Conservation (phyloP, 768 basidiomycete genomes). For the Asterophora parasitica region DNA sequence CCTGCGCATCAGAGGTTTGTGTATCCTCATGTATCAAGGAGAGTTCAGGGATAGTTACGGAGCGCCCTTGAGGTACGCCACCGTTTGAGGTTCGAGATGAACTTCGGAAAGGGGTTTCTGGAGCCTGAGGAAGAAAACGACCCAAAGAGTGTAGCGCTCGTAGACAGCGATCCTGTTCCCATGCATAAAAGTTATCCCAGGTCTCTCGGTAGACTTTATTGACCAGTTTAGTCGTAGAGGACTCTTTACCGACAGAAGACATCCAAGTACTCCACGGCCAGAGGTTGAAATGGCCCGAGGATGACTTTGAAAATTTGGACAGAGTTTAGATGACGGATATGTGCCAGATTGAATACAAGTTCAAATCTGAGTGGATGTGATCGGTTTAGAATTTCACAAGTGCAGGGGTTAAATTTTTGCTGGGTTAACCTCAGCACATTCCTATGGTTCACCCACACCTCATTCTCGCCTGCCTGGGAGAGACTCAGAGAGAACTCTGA, state of each 20-base stretch:
- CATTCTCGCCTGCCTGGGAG: too few species aligned
- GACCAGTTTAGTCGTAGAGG: not conserved
- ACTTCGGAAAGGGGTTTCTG: not conserved
- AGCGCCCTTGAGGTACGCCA: not conserved
- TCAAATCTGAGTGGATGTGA: too few species aligned
- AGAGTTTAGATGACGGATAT: too few species aligned
- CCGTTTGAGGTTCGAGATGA: not conserved
- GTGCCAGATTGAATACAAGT: too few species aligned
- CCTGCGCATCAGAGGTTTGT: not conserved
- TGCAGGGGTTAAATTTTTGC: too few species aligned
- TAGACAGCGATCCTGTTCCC: conserved; percentile 19
- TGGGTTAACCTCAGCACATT: too few species aligned
- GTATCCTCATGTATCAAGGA: not conserved
- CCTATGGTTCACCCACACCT: too few species aligned
- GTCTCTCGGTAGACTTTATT: conserved; percentile 9
- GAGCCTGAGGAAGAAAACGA: conserved; percentile 2
- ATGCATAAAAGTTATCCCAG: conserved; percentile 20
- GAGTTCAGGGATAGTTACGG: not conserved
- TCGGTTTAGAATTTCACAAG: too few species aligned
- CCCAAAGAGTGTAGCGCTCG: conserved; percentile 15
- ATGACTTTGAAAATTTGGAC: too few species aligned
- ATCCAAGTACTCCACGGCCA: not conserved
- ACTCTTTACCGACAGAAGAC: not conserved
- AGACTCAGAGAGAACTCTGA: too few species aligned
- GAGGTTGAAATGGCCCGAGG: too few species aligned